Conservation (phyloP, 257 asterid genomes). For the Solanum sparsipilum region DNA sequence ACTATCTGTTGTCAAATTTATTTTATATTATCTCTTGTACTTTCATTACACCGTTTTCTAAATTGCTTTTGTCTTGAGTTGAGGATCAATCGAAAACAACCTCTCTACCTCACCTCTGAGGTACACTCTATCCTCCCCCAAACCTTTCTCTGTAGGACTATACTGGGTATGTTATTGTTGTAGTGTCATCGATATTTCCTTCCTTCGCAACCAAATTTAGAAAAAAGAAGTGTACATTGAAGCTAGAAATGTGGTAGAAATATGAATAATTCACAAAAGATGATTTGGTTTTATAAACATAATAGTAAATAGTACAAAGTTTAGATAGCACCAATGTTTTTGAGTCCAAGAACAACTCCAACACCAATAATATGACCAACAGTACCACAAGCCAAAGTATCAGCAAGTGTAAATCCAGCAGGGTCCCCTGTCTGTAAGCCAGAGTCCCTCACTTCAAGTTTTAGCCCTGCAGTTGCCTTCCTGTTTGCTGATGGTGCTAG, state of each 20-base stretch:
- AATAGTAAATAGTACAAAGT: neutral
- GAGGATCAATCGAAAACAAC: no score
- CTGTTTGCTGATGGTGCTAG: constrained; percentile 95
- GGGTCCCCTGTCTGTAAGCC: constrained; percentile 97
- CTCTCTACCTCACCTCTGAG: neutral
- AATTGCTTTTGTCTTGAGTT: neutral
- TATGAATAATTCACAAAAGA: neutral
- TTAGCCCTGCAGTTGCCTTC: constrained; percentile 80
- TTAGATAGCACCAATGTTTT: constrained; percentile 56
- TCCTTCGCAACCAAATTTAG: neutral
- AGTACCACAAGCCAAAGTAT: constrained; percentile 78
- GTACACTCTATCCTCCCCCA: neutral
- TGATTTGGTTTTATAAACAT: neutral
- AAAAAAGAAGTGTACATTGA: neutral
- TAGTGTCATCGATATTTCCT: neutral
- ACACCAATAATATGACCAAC: constrained; percentile 94
- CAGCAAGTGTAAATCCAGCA: constrained; percentile 93
- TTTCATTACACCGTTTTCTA: no score
- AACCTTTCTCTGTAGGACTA: neutral
- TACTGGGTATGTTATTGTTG: neutral
- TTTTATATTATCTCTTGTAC: no score
- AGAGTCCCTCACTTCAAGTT: constrained; percentile 70
- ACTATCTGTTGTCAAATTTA: no score
- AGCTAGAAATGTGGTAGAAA: neutral
- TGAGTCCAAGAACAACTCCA: constrained; percentile 93